These are phyloP conservation scores for Paraurostyla sp. DNA, from an alignment of 73 alveolate species.

Conservation along the genomic window DNA sequence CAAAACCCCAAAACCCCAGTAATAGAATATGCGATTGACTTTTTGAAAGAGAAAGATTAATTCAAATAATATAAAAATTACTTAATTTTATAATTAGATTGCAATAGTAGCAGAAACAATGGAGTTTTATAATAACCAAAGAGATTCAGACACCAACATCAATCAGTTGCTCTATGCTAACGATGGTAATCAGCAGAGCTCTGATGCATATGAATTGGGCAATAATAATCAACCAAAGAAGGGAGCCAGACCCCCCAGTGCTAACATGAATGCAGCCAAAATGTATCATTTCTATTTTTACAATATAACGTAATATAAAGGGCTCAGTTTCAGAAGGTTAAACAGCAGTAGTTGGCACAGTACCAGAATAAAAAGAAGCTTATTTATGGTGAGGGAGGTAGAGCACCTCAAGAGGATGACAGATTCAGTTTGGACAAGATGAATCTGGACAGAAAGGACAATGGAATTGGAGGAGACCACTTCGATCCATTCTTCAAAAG, in stretches of 20 bases:
- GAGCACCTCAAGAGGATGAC: neutral
- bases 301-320: neutral
- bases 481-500: neutral
- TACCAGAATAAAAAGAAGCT: neutral
- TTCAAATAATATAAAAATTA: no score
- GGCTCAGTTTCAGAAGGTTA: slow-evolving; percentile 1
- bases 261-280: neutral
- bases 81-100: no score
- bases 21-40: neutral
- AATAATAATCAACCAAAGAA: neutral
- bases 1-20: neutral
- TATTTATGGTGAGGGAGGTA: slow-evolving; percentile 11
- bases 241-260: neutral
- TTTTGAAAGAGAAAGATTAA: neutral
- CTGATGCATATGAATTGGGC: neutral
- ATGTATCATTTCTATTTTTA: neutral
- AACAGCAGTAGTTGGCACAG: neutral
- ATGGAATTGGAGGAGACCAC: neutral
- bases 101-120: neutral
- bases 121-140: neutral
- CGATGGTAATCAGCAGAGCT: neutral
- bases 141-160: neutral
- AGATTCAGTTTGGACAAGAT: slow-evolving; percentile 42
- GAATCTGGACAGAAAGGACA: slow-evolving; percentile 34
- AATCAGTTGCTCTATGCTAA: slow-evolving; percentile 23